Conservation (phyloP, 306 rosid species). For the Trifolium dubium region DNA sequence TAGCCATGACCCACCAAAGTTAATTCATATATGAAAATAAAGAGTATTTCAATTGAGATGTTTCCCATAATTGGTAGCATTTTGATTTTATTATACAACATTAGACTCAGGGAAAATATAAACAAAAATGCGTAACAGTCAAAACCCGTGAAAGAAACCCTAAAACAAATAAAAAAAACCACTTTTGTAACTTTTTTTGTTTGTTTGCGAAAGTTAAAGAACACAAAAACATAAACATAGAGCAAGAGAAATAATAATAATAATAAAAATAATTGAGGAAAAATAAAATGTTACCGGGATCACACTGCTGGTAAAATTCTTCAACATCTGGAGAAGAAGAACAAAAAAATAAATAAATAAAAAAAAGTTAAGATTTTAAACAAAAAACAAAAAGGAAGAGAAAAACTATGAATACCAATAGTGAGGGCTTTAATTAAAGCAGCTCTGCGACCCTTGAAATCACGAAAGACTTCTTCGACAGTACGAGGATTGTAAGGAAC, state of each 20-base stretch:
- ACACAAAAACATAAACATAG: not conserved
- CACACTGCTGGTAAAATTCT: constrained; percentile 51
- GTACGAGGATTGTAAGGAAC: constrained; percentile 56
- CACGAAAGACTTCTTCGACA: constrained; percentile 58
- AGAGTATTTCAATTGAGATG: constrained; percentile 6
- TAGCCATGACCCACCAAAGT: not conserved
- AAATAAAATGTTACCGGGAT: constrained; percentile 47
- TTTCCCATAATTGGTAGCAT: constrained; percentile 5
- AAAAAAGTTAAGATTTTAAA: not conserved
- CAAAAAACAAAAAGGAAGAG: not conserved
- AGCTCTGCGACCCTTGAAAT: constrained; percentile 55
- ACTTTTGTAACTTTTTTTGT: not conserved
- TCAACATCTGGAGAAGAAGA: constrained; percentile 47
- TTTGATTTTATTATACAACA: not conserved
- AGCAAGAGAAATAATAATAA: not conserved
- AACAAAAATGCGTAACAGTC: not conserved
- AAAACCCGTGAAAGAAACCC: not conserved
- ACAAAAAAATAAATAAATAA: not conserved
- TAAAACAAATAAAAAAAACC: not conserved
- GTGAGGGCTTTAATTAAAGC: constrained; percentile 61
- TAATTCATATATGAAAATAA: not conserved
- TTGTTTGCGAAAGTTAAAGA: not conserved
- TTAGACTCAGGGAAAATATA: not conserved
- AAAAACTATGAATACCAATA: constrained; percentile 35
- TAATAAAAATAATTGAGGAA: not conserved